Evolutionary conservation across 768 basidiomycete genomes (phyloP), one percentile per base, ranked within the genome.

Genomic region (Omphalotus guepiniiformis): DNA sequence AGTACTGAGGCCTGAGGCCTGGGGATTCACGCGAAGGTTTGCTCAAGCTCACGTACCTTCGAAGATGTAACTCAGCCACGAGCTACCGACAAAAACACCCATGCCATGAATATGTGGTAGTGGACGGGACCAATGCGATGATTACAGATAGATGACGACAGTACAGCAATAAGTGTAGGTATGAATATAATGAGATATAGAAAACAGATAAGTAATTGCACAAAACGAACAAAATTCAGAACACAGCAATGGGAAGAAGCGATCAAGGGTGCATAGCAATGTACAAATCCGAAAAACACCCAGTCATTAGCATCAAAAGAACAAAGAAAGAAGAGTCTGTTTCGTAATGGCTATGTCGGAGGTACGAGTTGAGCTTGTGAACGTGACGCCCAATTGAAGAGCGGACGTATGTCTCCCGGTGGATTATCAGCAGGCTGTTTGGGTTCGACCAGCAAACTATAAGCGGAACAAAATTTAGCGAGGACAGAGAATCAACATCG

Each of bases 401-500:
- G 70, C 60, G 88, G 84, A 42, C 86, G 83, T 73, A 88, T 76
- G 57, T 90, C 88, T 51, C 78, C 69, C 35, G 78, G 81, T 21
- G 80, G 75, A 29, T 71, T 70, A 62, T 92, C 89, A 30, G 85
- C 84, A 7, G 85, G 74, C 51, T 90, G 88, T 59, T 78, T 85
- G 39, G 89, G 90, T 62, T 92, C 89, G 49, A 93, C 84, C 50
- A 90, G 74, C 45, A 91, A 72, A 71, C 88, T 90, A 42, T 26
- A 51, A 36, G 49, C 36, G 22, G 22, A 23, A 27, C 21, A 37
- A 47, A 53, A 41, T 52, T 34, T 42, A 48, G 19, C 36, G 18
- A 15, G 48, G 47, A 28, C 53, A 37, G 35, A 47, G 35, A 35
- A 41, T 28, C 5, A 49, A 47, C 21, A 28, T 36, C n/a, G n/a